phyloP scores from a whole-genome alignment of 805 yeast genomes.

The Lachancea waltii region DNA sequence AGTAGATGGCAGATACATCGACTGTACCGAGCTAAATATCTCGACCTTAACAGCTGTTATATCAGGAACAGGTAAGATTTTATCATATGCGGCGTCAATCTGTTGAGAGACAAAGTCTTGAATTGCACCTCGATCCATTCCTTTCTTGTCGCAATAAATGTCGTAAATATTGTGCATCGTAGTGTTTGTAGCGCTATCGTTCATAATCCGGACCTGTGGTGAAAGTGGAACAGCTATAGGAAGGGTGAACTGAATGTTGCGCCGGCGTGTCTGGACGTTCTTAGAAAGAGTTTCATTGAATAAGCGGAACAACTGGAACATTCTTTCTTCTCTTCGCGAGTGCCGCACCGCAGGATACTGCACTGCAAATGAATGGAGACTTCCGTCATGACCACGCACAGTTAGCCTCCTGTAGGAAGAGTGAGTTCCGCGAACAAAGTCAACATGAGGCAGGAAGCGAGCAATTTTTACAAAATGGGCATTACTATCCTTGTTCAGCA shows the following conservation, averaged over 20 bases:
- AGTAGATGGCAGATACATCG: constrained; percentile 77
- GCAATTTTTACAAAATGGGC: constrained; percentile 90
- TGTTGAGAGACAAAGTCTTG: constrained; percentile 79
- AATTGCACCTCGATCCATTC: constrained; percentile 82
- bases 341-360: constrained; percentile 98
- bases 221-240: constrained; percentile 92
- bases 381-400: constrained; percentile 91
- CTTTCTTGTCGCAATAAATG: constrained; percentile 66
- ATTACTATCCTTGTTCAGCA: constrained; percentile 80
- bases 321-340: constrained; percentile 91
- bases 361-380: constrained; percentile 85
- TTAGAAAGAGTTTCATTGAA: constrained; percentile 74
- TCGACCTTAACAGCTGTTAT: constrained; percentile 82
- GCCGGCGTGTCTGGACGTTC: constrained; percentile 81
- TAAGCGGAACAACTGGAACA: constrained; percentile 84
- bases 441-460: constrained; percentile 83
- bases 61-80: constrained; percentile 90
- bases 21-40: constrained; percentile 83
- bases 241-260: constrained; percentile 76
- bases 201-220: constrained; percentile 89
- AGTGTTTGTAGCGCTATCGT: constrained; percentile 67
- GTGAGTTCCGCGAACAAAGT: constrained; percentile 81
- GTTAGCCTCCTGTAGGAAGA: constrained; percentile 84
- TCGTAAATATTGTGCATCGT: constrained; percentile 81
- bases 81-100: constrained; percentile 87